These are phyloP conservation scores for Ceratopteris richardii DNA, from an alignment of 75 land plant genomes.

Conservation along the genomic window DNA sequence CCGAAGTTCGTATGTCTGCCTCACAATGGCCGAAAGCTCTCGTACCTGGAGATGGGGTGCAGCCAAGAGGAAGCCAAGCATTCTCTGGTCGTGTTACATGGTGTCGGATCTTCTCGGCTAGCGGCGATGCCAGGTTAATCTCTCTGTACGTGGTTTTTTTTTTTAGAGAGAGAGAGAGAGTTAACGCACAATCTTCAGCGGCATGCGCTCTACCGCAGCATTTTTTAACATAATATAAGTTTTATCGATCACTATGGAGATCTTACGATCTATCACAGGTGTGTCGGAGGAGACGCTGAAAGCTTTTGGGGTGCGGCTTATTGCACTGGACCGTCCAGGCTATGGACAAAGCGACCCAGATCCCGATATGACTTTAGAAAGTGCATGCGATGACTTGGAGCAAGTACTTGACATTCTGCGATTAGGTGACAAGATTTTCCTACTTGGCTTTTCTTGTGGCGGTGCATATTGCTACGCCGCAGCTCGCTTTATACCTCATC, in stretches of 20 bases:
- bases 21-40: slow-evolving; percentile 17
- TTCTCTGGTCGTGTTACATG: slow-evolving; percentile 21
- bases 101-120: slow-evolving; percentile 27
- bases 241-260: no score
- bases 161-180: background rate
- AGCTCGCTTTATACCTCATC: slow-evolving; percentile 27
- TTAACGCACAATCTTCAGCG: no score
- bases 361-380: slow-evolving; percentile 13
- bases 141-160: background rate
- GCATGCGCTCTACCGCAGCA: no score
- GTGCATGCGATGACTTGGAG: slow-evolving; percentile 16
- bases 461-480: slow-evolving; percentile 28
- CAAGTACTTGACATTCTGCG: slow-evolving; percentile 16
- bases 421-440: slow-evolving; percentile 18
- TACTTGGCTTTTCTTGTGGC: slow-evolving; percentile 22
- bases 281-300: slow-evolving; percentile 17
- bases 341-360: slow-evolving; percentile 23
- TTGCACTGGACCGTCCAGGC: slow-evolving; percentile 24
- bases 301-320: slow-evolving; percentile 21
- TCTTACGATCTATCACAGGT: slow-evolving; percentile 3
- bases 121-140: slow-evolving; percentile 27
- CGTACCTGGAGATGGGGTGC: slow-evolving; percentile 22
- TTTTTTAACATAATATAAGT: no score
- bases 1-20: slow-evolving; percentile 16
- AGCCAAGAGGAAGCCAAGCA: slow-evolving; percentile 6